A percentile compares a stretch with the other conserved stretches of the same genome.
Evolutionary conservation across 2,329 filamentous ascomycete species (phyloP).

Genomic region (Ceratocystis destructans): DNA sequence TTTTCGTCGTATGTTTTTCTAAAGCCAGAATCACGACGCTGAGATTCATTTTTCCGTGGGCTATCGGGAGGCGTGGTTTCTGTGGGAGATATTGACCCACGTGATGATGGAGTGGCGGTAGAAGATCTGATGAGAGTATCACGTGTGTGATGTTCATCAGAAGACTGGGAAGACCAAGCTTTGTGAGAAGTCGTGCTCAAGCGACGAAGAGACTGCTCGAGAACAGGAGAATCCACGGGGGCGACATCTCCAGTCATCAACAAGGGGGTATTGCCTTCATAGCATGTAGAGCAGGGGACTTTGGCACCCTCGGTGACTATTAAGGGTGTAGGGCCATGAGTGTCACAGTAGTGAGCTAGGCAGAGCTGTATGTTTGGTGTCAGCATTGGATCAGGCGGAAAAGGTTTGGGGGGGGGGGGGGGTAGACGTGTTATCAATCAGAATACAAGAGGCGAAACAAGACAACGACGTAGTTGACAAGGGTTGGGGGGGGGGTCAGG

Average conservation of each 20-base stretch:
- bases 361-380: conserved; percentile 41
- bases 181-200: conserved; percentile 4
- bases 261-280: conserved; percentile 32
- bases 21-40: conserved; percentile 44
- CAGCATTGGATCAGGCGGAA: conserved; percentile 12
- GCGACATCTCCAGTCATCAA: conserved; percentile 10
- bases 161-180: conserved; percentile 1
- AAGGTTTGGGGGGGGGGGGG: not conserved
- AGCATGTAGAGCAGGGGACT: conserved; percentile 46
- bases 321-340: conserved; percentile 53
- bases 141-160: conserved; percentile 22
- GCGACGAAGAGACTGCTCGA: conserved; percentile 12
- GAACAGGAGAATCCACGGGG: conserved; percentile 8
- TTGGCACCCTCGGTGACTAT: conserved; percentile 57
- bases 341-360: conserved; percentile 57
- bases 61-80: conserved; percentile 45
- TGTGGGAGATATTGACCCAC: conserved; percentile 29
- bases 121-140: conserved; percentile 31
- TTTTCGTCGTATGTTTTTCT: conserved; percentile 50
- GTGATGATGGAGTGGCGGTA: conserved; percentile 25
- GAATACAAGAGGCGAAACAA: not conserved
- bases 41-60: conserved; percentile 31
- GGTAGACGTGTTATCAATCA: not conserved
- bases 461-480: not conserved
- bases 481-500: not conserved